phyloP scores from a whole-genome alignment of 2,329 filamentous ascomycete species.

The Colletotrichum tabaci region DNA sequence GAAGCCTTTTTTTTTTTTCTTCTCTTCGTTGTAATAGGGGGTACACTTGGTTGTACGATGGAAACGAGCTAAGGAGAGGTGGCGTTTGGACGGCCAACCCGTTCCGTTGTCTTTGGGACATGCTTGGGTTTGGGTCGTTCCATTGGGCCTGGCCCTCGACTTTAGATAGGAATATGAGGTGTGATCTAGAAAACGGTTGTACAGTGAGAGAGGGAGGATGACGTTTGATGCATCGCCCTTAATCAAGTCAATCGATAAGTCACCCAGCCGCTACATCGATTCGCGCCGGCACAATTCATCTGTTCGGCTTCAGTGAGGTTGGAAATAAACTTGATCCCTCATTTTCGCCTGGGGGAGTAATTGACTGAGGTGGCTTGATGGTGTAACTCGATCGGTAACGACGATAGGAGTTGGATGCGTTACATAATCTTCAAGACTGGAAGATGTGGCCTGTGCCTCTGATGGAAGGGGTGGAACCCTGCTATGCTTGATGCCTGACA shows the following conservation, averaged over 20 bases:
- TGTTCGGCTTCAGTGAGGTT: no score
- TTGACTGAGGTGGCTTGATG: no score
- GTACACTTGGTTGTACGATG: constrained; percentile 8
- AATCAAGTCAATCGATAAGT: no score
- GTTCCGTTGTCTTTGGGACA: constrained; percentile 2
- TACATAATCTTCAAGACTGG: constrained; percentile 20
- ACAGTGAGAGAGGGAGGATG: not conserved
- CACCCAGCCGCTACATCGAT: no score
- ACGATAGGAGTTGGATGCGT: not conserved
- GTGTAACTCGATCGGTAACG: not conserved
- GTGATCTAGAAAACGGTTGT: not conserved
- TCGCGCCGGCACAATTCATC: no score
- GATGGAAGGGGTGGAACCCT: constrained; percentile 18
- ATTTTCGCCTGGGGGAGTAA: no score
- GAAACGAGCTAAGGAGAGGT: not conserved
- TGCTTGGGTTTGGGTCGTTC: constrained; percentile 20
- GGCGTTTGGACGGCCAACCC: constrained; percentile 10
- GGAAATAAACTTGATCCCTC: no score
- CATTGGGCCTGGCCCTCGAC: not conserved
- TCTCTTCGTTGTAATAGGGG: constrained; percentile 16
- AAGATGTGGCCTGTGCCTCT: constrained; percentile 37
- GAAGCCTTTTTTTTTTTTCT: constrained; percentile 3
- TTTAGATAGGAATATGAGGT: constrained; percentile 10
- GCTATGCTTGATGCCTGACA: constrained; percentile 34
- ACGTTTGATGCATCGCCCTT: no score